A percentile compares a stretch with the other conserved stretches of the same genome.
These are phyloP conservation scores for Trametes meyenii DNA, from an alignment of 768 basidiomycete genomes.

Conservation along the genomic window DNA sequence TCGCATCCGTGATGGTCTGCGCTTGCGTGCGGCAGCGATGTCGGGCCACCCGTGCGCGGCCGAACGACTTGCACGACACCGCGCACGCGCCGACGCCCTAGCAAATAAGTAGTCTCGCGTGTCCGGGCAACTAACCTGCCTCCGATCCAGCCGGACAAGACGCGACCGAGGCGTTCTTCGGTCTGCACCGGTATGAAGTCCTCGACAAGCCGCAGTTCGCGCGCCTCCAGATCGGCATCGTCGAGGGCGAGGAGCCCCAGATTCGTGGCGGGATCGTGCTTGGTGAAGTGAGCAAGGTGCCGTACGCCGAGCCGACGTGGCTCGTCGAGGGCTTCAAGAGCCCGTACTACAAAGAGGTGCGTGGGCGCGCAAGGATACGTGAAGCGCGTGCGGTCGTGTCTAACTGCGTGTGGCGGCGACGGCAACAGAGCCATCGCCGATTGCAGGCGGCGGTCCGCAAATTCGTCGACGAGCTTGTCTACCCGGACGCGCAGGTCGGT, in stretches of 20 bases:
- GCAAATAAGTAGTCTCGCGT: neutral
- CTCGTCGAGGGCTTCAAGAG: slow-evolving; percentile 64
- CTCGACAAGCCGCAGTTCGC: slow-evolving; percentile 72
- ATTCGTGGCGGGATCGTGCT: slow-evolving; percentile 56
- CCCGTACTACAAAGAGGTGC: slow-evolving; percentile 82
- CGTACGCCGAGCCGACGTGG: slow-evolving; percentile 89
- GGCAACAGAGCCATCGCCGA: slow-evolving; percentile 57
- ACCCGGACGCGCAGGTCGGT: slow-evolving; percentile 42
- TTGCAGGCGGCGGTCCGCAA: slow-evolving; percentile 63
- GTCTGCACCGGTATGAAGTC: slow-evolving; percentile 83
- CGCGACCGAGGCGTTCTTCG: slow-evolving; percentile 83
- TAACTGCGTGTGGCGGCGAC: slow-evolving; percentile 38
- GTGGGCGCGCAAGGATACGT: slow-evolving; percentile 33
- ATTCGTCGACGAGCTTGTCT: slow-evolving; percentile 71
- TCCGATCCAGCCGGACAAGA: slow-evolving; percentile 64
- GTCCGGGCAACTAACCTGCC: neutral
- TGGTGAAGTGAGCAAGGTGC: slow-evolving; percentile 71
- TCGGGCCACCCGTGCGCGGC: too few relatives aligned
- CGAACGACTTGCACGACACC: too few relatives aligned
- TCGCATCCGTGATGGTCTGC: too few relatives aligned
- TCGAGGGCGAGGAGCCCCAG: slow-evolving; percentile 61
- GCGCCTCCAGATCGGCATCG: slow-evolving; percentile 68
- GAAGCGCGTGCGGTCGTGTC: slow-evolving; percentile 26
- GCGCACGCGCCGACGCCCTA: neutral
- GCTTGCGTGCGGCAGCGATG: too few relatives aligned